Conservation (phyloP, 2,329 filamentous ascomycete species). For the Trichoderma guizhouense region DNA sequence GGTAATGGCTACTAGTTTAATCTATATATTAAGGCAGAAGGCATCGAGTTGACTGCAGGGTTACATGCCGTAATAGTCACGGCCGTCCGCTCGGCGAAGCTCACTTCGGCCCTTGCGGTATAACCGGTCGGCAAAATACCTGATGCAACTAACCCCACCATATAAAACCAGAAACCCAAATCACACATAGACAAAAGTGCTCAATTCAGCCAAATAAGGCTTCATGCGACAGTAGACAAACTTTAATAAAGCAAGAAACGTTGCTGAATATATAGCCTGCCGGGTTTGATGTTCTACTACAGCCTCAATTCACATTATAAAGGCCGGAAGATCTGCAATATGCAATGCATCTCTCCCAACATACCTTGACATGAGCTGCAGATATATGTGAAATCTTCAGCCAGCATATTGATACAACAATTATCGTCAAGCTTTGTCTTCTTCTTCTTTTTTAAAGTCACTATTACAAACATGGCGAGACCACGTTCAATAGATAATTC, state of each 20-base stretch:
- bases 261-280: conserved; percentile 1
- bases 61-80: background rate
- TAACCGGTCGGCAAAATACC: conserved; percentile 7
- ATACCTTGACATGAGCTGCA: background rate
- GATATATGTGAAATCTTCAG: background rate
- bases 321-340: background rate
- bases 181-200: background rate
- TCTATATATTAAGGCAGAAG: background rate
- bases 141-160: conserved; percentile 4
- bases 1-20: background rate
- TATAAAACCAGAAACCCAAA: background rate
- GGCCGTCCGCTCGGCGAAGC: background rate
- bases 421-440: no score
- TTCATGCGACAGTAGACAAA: background rate
- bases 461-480: background rate
- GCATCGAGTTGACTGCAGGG: background rate
- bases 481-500: background rate
- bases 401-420: no score
- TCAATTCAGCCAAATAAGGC: background rate
- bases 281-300: background rate
- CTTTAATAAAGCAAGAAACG: background rate
- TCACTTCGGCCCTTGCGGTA: background rate
- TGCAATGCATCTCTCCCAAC: background rate
- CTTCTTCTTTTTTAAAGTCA: background rate
- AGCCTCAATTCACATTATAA: background rate